A percentile compares a stretch with the other conserved stretches of the same genome.
phyloP scores from a whole-genome alignment of 1,284 basidiomycete species.

The Trichosporon ovoides region DNA sequence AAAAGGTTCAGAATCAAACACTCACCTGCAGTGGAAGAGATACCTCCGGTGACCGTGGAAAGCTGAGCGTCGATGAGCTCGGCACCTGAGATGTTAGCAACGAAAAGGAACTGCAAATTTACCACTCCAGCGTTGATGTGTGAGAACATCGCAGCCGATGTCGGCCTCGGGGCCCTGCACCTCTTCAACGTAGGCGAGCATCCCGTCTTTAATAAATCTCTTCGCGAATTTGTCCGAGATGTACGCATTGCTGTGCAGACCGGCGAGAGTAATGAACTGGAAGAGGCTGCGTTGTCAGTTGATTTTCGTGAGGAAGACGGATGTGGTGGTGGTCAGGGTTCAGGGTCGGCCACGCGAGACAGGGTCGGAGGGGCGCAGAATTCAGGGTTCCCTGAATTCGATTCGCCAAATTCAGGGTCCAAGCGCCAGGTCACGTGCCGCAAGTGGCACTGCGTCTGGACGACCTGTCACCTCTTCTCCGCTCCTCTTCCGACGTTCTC shows the following conservation, averaged over 20 bases:
- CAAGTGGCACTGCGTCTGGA: too few relatives aligned
- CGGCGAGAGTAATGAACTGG: conserved; percentile 98
- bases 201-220: conserved; percentile 74
- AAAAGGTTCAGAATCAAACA: background rate
- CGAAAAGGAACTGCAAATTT: background rate
- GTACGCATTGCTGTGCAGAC: conserved; percentile 93
- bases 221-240: conserved; percentile 93
- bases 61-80: conserved; percentile 64
- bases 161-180: conserved; percentile 75
- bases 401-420: too few relatives aligned
- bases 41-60: conserved; percentile 90
- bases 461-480: too few relatives aligned
- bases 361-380: too few relatives aligned
- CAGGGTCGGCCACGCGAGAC: too few relatives aligned
- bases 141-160: conserved; percentile 82
- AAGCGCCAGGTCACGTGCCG: too few relatives aligned
- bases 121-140: conserved; percentile 66
- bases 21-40: conserved; percentile 62
- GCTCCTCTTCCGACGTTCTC: too few relatives aligned
- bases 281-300: conserved; percentile 50
- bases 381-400: too few relatives aligned
- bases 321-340: too few relatives aligned
- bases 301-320: too few relatives aligned
- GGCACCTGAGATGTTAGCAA: conserved; percentile 48
- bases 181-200: conserved; percentile 58